These are phyloP conservation scores for Neurospora sp. DNA, from an alignment of 495 filamentous ascomycete genomes.

Conservation along the genomic window DNA sequence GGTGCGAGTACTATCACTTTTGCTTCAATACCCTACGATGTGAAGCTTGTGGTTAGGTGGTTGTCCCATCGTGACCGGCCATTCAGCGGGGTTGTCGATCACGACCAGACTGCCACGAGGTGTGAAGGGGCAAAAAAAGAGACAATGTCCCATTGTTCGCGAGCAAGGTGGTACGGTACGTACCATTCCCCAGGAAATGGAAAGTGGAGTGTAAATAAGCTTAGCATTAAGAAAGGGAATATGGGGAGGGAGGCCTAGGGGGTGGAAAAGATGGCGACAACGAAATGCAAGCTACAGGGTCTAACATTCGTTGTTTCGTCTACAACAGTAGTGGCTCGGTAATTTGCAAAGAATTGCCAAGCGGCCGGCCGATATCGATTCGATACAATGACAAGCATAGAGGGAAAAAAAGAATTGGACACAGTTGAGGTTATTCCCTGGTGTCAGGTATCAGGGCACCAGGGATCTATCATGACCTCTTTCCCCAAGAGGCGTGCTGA, in stretches of 20 bases:
- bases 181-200: not conserved
- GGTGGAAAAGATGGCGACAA: not conserved
- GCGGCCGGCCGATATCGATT: constrained; percentile 14
- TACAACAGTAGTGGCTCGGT: constrained; percentile 10
- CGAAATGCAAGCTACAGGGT: not conserved
- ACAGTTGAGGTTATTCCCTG: not conserved
- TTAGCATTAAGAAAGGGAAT: not conserved
- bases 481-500: not conserved
- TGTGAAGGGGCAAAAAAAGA: not conserved
- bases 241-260: not conserved
- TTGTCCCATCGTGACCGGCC: not conserved
- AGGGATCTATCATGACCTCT: not conserved
- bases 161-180: not conserved
- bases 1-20: not conserved
- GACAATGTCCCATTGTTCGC: not conserved
- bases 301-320: not conserved
- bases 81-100: not conserved
- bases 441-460: not conserved
- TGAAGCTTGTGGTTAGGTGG: not conserved
- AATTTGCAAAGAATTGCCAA: constrained; percentile 19
- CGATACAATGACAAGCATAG: not conserved
- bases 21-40: not conserved
- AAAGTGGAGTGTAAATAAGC: not conserved
- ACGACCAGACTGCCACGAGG: not conserved
- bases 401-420: not conserved